Base-by-base conservation (phyloP, 2,329 filamentous ascomycete genomes). In the Tolypocladium sp. region DNA sequence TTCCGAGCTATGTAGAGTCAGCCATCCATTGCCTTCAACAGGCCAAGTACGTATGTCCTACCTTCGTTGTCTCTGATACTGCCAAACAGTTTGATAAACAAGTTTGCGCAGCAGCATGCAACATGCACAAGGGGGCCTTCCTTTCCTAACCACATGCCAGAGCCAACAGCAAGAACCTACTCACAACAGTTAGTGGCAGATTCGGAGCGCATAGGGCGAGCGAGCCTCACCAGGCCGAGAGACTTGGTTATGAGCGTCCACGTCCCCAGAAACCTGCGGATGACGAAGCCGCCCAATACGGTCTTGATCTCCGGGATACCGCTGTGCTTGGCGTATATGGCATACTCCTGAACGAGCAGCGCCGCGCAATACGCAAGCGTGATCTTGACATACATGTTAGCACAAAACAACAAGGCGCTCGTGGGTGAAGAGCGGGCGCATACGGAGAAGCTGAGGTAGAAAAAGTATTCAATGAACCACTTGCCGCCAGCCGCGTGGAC, bases 221-320 rank as follows among this genome's bases (percentile, higher is more conserved):
- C 3, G 22, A 30, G 51, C 70, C 80, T 72, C 78, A 93, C 90
- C 74, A 96, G 75, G 35, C 94, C 94, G 51, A 97, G 73, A 2
- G 92, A 95, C 71, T 97, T 97, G 59, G 92, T 92, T 37, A 91
- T 73, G 69, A 97, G 77, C 1, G 93, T 97, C 92, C 92, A 97
- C 38, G 81, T 80, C 12, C 92, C 91, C 68, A 97, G 79, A 67
- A 97, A 96, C 60, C 87, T 84, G 61, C 87, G 83, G 62, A 99
- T 97, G 38, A 99, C 88, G 71, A 97, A 97, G 7, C 93, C 93
- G 46, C 93, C 93, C 58, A 99, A 77, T 10, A 99, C 85, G 3
- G 92, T 97, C 79, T 99, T 99, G 75, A 99, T 95, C 77, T 99
- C 93, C 7, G 93, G 92, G 66, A 99, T 97, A 74, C 93, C 93